Evolutionary conservation across 1,139 yeast species (phyloP).

Genomic region (Pneumocystis carinii): DNA sequence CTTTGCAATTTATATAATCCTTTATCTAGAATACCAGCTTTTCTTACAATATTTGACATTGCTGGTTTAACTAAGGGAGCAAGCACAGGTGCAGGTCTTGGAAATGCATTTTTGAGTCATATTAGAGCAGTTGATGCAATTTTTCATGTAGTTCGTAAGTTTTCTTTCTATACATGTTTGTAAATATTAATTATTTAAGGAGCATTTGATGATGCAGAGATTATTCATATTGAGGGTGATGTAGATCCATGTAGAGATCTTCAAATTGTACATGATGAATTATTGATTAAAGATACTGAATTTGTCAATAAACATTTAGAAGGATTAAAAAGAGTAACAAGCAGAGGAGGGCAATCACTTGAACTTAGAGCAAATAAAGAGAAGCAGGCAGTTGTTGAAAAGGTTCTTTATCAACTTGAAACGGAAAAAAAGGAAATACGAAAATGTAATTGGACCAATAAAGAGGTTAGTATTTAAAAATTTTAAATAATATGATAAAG

Average conservation of each 20-base stretch:
- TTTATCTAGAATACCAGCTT: conserved; percentile 80
- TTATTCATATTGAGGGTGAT: conserved; percentile 94
- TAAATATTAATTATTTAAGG: background rate
- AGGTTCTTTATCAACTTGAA: conserved; percentile 60
- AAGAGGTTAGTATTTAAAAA: conserved; percentile 53
- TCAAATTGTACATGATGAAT: conserved; percentile 80
- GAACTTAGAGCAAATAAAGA: conserved; percentile 92
- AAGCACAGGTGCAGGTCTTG: conserved; percentile 93
- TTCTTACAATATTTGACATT: conserved; percentile 85
- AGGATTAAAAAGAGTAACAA: conserved; percentile 69
- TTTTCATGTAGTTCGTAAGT: conserved; percentile 78
- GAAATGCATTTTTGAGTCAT: conserved; percentile 93
- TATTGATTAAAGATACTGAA: conserved; percentile 92
- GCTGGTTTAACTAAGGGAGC: conserved; percentile 99
- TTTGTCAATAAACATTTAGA: conserved; percentile 85
- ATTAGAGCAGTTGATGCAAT: conserved; percentile 97
- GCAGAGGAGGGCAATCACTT: conserved; percentile 88
- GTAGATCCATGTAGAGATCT: conserved; percentile 92
- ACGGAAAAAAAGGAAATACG: conserved; percentile 72
- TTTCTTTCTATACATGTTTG: background rate
- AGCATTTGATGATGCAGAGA: conserved; percentile 94
- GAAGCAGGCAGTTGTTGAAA: conserved; percentile 69
- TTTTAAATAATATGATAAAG: background rate
- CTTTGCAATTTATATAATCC: conserved; percentile 64
- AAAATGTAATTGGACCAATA: conserved; percentile 73